These are phyloP conservation scores for Carex arenaria DNA, from an alignment of 202 grass and related monocot genomes.

Conservation along the genomic window DNA sequence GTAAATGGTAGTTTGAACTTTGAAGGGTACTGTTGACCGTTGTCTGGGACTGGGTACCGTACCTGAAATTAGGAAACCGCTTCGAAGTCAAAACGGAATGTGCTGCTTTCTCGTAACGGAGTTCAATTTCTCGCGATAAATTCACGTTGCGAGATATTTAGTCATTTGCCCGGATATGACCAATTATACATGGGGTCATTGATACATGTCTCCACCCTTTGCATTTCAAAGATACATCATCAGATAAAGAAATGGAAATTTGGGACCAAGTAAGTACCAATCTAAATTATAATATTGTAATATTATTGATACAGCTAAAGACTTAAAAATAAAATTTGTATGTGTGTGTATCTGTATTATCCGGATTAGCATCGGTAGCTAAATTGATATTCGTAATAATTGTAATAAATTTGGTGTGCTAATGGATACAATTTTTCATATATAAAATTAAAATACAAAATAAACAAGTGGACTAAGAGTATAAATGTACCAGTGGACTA, in stretches of 20 bases:
- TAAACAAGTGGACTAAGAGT: no score
- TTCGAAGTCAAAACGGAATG: constrained; percentile 31
- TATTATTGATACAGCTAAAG: no score
- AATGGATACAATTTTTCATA: no score
- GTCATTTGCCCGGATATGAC: neutral
- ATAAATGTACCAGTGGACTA: no score
- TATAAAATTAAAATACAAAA: no score
- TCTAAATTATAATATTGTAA: no score
- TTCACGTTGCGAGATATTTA: neutral
- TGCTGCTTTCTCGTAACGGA: constrained; percentile 7
- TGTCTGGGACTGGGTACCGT: constrained; percentile 5
- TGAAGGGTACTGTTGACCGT: constrained; percentile 21
- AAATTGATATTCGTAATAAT: no score
- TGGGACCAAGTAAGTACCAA: neutral
- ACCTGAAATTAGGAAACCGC: neutral
- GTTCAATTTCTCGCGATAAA: neutral
- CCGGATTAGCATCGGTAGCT: no score
- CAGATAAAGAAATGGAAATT: neutral
- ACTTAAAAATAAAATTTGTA: no score
- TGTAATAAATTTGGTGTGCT: no score
- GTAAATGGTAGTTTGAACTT: neutral
- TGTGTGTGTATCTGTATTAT: no score
- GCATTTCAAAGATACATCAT: neutral
- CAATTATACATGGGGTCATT: neutral
- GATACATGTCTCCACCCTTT: neutral